A percentile compares a stretch with the other conserved stretches of the same genome.
These are phyloP conservation scores for Tolypocladium paradoxum DNA, from an alignment of 2,329 filamentous ascomycete species.

Conservation along the genomic window DNA sequence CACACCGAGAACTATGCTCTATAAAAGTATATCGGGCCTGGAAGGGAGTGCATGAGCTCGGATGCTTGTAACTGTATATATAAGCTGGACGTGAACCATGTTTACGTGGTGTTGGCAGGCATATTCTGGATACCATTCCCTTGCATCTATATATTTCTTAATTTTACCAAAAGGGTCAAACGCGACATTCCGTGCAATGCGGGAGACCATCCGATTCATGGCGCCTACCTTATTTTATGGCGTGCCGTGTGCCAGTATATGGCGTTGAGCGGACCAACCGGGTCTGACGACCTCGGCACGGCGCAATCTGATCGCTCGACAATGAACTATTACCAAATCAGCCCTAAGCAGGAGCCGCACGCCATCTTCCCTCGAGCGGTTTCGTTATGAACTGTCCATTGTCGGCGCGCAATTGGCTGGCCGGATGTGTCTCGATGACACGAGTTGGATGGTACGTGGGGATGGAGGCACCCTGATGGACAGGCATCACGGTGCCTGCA, in stretches of 20 bases:
- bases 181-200: background rate
- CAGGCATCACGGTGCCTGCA: background rate
- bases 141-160: too few relatives aligned
- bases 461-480: slow-evolving; percentile 4
- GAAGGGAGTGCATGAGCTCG: background rate
- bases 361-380: background rate
- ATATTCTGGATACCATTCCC: background rate
- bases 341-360: background rate
- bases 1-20: slow-evolving; percentile 94
- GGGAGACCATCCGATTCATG: background rate
- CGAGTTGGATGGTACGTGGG: background rate
- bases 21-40: slow-evolving; percentile 22
- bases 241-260: background rate
- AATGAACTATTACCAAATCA: background rate
- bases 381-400: background rate
- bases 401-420: background rate
- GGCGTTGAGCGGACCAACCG: background rate
- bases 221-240: background rate
- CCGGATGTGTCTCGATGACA: background rate
- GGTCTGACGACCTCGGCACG: background rate
- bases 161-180: too few relatives aligned
- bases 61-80: background rate
- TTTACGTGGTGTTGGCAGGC: background rate
- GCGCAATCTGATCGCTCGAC: background rate
- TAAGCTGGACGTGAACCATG: background rate